Conservation (phyloP, 2,329 filamentous ascomycete species). For the Sordariomycetes sp. region DNA sequence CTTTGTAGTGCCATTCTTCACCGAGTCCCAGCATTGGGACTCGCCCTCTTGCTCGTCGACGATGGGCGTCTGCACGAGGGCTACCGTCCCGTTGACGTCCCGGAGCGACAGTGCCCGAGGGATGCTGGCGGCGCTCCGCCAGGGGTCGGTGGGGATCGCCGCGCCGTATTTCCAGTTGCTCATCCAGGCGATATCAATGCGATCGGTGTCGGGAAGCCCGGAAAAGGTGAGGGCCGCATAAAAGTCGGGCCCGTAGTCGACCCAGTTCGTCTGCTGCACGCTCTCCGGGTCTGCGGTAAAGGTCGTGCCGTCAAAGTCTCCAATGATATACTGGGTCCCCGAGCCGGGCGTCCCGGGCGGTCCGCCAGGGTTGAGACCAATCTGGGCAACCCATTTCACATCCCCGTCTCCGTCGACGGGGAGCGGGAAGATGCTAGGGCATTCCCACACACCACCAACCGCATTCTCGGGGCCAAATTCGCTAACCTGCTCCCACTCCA, state of each 20-base stretch:
- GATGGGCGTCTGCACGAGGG: slow-evolving; percentile 3
- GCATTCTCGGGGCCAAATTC: slow-evolving; percentile 2
- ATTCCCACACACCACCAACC: slow-evolving; percentile 4
- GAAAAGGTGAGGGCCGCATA: slow-evolving; percentile 4
- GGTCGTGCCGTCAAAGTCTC: slow-evolving; percentile 3
- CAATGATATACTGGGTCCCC: slow-evolving; percentile 3
- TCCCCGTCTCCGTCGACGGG: neutral
- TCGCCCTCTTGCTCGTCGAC: neutral
- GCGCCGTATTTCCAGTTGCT: slow-evolving; percentile 5
- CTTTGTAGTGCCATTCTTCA: neutral
- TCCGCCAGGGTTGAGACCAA: slow-evolving; percentile 5
- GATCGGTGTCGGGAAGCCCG: slow-evolving; percentile 1
- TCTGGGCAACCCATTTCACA: slow-evolving; percentile 2
- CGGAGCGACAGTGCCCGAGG: slow-evolving; percentile 1
- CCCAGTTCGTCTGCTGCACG: slow-evolving; percentile 3
- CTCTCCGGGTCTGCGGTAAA: slow-evolving; percentile 1
- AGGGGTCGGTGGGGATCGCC: slow-evolving; percentile 4
- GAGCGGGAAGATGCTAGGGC: slow-evolving; percentile 5
- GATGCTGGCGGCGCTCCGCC: slow-evolving; percentile 3
- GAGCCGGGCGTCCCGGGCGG: slow-evolving; percentile 3
- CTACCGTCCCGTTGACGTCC: neutral
- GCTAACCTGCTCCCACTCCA: slow-evolving; percentile 1
- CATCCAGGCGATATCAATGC: slow-evolving; percentile 4
- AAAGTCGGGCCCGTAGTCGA: slow-evolving; percentile 1
- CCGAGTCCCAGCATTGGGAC: neutral